phyloP scores from a whole-genome alignment of 2,329 filamentous ascomycete genomes.

The Parasarocladium wereldwijsianum region DNA sequence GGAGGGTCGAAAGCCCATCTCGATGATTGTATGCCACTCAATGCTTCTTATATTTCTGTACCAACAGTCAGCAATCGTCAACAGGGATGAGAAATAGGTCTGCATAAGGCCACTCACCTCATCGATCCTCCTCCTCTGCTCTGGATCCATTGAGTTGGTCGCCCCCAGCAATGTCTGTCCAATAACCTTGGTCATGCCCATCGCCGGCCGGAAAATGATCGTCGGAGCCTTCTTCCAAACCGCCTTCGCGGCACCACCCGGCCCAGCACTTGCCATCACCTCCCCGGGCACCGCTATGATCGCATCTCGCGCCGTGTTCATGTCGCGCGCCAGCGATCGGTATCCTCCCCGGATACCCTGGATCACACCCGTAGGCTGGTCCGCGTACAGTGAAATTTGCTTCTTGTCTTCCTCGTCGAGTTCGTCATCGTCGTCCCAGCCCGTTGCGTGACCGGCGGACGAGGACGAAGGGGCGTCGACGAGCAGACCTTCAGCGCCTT shows the following conservation, averaged over 20 bases:
- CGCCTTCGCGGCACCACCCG: constrained; percentile 64
- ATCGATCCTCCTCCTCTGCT: constrained; percentile 66
- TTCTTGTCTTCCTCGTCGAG: constrained; percentile 56
- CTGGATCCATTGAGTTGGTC: constrained; percentile 78
- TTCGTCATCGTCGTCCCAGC: constrained; percentile 47
- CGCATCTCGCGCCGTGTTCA: constrained; percentile 76
- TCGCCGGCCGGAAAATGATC: constrained; percentile 77
- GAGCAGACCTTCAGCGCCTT: constrained; percentile 74
- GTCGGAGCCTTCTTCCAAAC: constrained; percentile 78
- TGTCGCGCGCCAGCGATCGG: constrained; percentile 66
- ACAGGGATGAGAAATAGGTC: background rate
- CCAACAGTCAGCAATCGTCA: constrained; percentile 5
- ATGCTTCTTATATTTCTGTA: constrained; percentile 34
- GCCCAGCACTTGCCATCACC: constrained; percentile 72
- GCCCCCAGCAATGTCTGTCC: constrained; percentile 84
- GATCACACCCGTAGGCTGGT: constrained; percentile 80
- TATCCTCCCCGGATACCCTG: constrained; percentile 78
- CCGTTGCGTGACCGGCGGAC: background rate
- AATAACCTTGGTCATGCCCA: constrained; percentile 78
- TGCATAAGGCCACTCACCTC: constrained; percentile 51
- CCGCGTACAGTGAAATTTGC: constrained; percentile 80
- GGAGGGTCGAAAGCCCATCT: no score
- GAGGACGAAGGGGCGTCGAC: constrained; percentile 25
- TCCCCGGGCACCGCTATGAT: constrained; percentile 91
- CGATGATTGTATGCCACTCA: no score